Evolutionary conservation across 805 yeast species (phyloP).

Genomic region (Candida chilensis): DNA sequence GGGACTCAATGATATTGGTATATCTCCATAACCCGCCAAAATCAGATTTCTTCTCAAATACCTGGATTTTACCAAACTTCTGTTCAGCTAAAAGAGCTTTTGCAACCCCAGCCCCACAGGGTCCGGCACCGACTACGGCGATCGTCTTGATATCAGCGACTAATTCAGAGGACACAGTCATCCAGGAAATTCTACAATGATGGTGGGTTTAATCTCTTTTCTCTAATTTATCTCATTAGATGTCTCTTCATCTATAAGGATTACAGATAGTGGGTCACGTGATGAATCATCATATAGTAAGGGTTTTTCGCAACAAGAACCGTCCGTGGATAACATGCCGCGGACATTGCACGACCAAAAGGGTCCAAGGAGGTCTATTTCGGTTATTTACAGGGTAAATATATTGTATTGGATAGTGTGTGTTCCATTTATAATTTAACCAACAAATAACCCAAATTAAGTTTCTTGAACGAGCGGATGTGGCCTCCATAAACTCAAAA

Average conservation of each 20-base stretch:
- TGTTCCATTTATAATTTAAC: too few relatives aligned
- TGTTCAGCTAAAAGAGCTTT: constrained; percentile 51
- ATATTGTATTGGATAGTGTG: too few relatives aligned
- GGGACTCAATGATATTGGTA: constrained; percentile 17
- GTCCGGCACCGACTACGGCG: constrained; percentile 76
- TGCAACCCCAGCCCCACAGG: constrained; percentile 59
- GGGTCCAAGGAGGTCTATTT: too few relatives aligned
- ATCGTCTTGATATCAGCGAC: constrained; percentile 19
- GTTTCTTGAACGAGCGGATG: too few relatives aligned
- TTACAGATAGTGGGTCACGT: not conserved
- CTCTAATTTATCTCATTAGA: too few relatives aligned
- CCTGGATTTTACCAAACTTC: constrained; percentile 34
- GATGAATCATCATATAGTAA: not conserved
- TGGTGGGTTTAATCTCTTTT: too few relatives aligned
- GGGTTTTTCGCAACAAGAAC: not conserved
- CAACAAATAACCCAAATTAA: too few relatives aligned
- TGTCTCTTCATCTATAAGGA: not conserved
- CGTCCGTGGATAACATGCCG: not conserved
- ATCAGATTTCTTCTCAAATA: constrained; percentile 49
- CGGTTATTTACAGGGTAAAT: too few relatives aligned
- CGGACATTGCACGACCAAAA: not conserved
- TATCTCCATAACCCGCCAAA: constrained; percentile 83
- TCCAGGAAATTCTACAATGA: too few relatives aligned
- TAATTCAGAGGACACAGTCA: not conserved
- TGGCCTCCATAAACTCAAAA: too few relatives aligned